Evolutionary conservation across 2,329 filamentous ascomycete species (phyloP).

Genomic region (Ceratocystis colombiana): DNA sequence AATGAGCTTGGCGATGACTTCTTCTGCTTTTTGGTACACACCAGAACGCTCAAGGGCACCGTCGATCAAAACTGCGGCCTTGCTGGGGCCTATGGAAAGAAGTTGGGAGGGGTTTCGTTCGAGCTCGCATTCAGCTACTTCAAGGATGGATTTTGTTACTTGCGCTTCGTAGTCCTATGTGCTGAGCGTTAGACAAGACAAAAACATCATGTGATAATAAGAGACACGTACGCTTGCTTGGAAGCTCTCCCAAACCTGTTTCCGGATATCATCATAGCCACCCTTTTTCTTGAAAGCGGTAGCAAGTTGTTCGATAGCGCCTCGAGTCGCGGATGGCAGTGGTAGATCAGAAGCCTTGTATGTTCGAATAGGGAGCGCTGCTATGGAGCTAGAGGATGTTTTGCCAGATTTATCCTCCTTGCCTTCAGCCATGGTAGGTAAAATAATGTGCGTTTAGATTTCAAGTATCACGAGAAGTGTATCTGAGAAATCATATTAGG

Average conservation of each 20-base stretch:
- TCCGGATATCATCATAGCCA: slow-evolving; percentile 67
- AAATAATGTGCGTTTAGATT: neutral
- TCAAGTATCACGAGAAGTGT: too few relatives aligned
- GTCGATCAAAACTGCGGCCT: slow-evolving; percentile 65
- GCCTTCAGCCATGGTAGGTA: slow-evolving; percentile 9
- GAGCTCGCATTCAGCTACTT: slow-evolving; percentile 62
- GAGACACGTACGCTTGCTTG: slow-evolving; percentile 50
- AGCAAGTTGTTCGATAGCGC: slow-evolving; percentile 63
- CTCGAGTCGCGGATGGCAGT: slow-evolving; percentile 59
- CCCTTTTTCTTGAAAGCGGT: slow-evolving; percentile 80
- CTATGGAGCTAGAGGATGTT: neutral
- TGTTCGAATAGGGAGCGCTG: slow-evolving; percentile 35
- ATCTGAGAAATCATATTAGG: slow-evolving; percentile 6
- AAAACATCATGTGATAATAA: neutral
- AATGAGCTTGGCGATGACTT: slow-evolving; percentile 57
- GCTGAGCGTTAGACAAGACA: neutral
- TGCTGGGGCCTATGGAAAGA: slow-evolving; percentile 60
- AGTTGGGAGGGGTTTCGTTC: slow-evolving; percentile 63
- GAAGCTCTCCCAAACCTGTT: slow-evolving; percentile 66
- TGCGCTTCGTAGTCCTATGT: slow-evolving; percentile 57
- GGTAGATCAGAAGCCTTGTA: slow-evolving; percentile 68
- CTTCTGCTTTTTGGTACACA: slow-evolving; percentile 62
- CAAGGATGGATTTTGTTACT: slow-evolving; percentile 55
- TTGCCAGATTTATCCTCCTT: neutral
- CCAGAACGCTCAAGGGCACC: slow-evolving; percentile 67